phyloP scores from a whole-genome alignment of 345 rosid species.

The Brassica napus region Da-Ae NC_063439.1:27537501-27538000 shows the following conservation, averaged over 20 bases:
- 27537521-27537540: constrained; percentile 70
- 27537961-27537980: neutral
- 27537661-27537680: constrained; percentile 25
- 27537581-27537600: constrained; percentile 78
- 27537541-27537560: constrained; percentile 58
- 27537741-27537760: constrained; percentile 15
- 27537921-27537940: constrained; percentile 1
- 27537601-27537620: constrained; percentile 72
- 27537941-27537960: constrained; percentile 1
- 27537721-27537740: constrained; percentile 23
- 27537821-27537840: constrained; percentile 8
- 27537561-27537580: constrained; percentile 88
- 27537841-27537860: constrained; percentile 21
- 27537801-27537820: constrained; percentile 27
- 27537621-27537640: constrained; percentile 45
- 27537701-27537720: neutral
- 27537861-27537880: neutral
- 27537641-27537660: constrained; percentile 31
- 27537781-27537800: constrained; percentile 25
- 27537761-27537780: neutral
- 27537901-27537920: neutral
- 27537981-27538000: neutral
- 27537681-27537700: constrained; percentile 31
- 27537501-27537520: constrained; percentile 77
- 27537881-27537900: neutral